Evolutionary conservation across 352 stramenopile species (phyloP).

Genomic region (Thraustotheca clavata): DNA sequence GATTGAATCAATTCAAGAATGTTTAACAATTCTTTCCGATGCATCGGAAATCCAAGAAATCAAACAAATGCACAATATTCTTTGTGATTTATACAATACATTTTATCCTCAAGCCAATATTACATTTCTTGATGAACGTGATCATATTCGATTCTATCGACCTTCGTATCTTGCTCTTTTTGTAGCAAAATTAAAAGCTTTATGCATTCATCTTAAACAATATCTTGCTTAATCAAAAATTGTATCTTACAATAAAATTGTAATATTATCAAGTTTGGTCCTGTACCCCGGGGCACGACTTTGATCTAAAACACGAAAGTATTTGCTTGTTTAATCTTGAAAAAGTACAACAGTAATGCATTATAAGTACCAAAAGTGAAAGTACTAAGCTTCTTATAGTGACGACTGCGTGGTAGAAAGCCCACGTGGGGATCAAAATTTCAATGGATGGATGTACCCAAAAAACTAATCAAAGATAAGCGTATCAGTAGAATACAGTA

Average conservation of each 20-base stretch:
- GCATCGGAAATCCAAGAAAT: not conserved
- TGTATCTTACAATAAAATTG: not conserved
- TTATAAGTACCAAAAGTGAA: too few relatives aligned
- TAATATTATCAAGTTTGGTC: not conserved
- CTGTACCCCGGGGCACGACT: too few relatives aligned
- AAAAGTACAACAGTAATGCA: too few relatives aligned
- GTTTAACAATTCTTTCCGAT: not conserved
- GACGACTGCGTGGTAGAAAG: too few relatives aligned
- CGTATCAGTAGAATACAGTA: too few relatives aligned
- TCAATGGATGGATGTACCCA: too few relatives aligned
- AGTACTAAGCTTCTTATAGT: too few relatives aligned
- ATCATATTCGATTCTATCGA: not conserved
- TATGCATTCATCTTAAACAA: not conserved
- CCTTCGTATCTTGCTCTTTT: slow-evolving; percentile 4
- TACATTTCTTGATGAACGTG: not conserved
- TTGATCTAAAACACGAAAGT: too few relatives aligned
- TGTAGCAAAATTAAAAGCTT: not conserved
- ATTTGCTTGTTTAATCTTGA: too few relatives aligned
- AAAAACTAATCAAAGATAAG: too few relatives aligned
- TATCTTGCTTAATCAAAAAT: not conserved
- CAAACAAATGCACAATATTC: not conserved
- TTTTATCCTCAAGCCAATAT: slow-evolving; percentile 9
- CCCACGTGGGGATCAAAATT: too few relatives aligned
- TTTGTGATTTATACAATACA: not conserved
- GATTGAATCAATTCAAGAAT: not conserved